Base-by-base conservation (phyloP, 2,329 filamentous ascomycete species). In the Teratosphaeria gauchensis region DNA sequence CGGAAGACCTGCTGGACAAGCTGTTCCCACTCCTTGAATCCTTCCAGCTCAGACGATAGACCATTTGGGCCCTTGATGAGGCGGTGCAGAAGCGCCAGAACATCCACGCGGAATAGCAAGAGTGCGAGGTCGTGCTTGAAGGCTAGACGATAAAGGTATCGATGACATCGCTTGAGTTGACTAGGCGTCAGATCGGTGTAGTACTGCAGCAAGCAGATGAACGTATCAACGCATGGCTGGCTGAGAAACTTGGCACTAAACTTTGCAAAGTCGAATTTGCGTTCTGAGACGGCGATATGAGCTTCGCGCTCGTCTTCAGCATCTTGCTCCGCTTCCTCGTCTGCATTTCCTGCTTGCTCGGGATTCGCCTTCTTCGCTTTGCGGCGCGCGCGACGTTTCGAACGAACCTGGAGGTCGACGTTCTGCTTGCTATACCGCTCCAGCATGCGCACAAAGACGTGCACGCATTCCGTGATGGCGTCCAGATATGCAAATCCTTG, bases 341-440 rank as follows among this genome's bases (percentile, higher is more conserved):
- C 65, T n/a, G 71, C 66, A 30, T 64, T 71, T 8, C 59, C 67
- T 3, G 68, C 63, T 19, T 73, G 71, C 51, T 72, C 71, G 24
- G 54, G 63, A 6, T 53, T 21, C 11, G 28, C 32, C 58, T 32
- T 57, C 58, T 69, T 74, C 80, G 73, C 87, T 75, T 90, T 94
- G 67, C 82, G 85, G 51, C 87, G 82, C 4, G 85, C 84, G 54
- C 87, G 82, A 63, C 87, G 84, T 61, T 88, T 86, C 0, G 91
- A 95, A 56, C 92, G 88, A 28, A 99, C 85, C 72, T 97, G 92
- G 79, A 99, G 84, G 68, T 97, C 91, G 5, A 88, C 84, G 66
- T 99, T 97, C 69, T 95, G 89, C 72, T 96, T 96, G 0, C 92
- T 92, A 70, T 96, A 99, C 5, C 85, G 83, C 73, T 99, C 94